These are phyloP conservation scores for Yamagishiella unicocca DNA, from an alignment of 139 green algal species.

Conservation along the genomic window DNA sequence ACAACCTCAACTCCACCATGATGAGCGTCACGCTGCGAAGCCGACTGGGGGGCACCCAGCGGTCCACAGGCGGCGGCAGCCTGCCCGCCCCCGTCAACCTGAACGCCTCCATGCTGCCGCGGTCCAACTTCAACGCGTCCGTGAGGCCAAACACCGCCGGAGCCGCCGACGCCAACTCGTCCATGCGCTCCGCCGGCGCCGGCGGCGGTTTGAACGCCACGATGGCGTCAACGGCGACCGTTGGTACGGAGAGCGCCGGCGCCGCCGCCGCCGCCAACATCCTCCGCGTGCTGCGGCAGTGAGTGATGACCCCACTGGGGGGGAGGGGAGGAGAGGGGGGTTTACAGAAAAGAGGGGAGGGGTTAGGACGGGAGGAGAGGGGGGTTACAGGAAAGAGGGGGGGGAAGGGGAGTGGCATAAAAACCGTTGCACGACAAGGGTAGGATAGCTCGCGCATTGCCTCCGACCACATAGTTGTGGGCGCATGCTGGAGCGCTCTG, in stretches of 20 bases:
- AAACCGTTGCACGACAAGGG: too few species aligned
- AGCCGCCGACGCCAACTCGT: background rate
- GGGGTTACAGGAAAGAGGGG: too few species aligned
- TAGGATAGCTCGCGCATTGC: too few species aligned
- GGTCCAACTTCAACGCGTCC: constrained; percentile 1
- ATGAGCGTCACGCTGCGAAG: background rate
- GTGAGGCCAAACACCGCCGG: background rate
- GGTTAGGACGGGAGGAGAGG: too few species aligned
- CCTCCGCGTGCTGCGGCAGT: constrained; percentile 39
- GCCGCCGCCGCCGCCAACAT: constrained; percentile 12
- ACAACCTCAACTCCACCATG: constrained; percentile 27
- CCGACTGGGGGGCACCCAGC: background rate
- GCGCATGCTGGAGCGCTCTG: too few species aligned
- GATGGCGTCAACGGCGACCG: background rate
- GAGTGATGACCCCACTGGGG: background rate
- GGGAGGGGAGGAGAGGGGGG: background rate
- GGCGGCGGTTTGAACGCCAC: constrained; percentile 8
- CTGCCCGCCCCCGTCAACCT: background rate
- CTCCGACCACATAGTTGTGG: too few species aligned
- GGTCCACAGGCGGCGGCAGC: background rate
- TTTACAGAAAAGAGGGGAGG: too few species aligned
- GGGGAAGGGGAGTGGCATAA: too few species aligned
- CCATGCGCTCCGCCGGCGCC: background rate
- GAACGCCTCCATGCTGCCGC: constrained; percentile 40
- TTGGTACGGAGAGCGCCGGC: background rate